These are phyloP conservation scores for Trypanosoma theileri DNA, from an alignment of 208 protist genomes.

Conservation along the genomic window DNA sequence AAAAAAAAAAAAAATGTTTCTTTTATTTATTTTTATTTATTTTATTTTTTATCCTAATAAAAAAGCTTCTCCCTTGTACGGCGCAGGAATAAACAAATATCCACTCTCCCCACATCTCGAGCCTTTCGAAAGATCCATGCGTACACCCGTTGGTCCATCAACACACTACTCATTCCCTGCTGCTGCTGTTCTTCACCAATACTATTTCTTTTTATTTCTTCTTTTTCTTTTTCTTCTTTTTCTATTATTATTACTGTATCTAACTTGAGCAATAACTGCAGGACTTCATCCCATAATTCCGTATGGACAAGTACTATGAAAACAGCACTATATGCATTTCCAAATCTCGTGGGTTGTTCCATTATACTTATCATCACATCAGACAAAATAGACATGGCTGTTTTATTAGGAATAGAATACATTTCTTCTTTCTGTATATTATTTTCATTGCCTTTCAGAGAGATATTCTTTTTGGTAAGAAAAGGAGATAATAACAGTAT, in stretches of 20 bases:
- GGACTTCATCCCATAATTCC: conserved; percentile 33
- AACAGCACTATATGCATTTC: conserved; percentile 35
- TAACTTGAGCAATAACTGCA: conserved; percentile 16
- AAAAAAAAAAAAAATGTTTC: conserved; percentile 1
- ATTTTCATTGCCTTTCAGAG: not conserved
- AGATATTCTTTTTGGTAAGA: not conserved
- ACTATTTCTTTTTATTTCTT: conserved; percentile 3
- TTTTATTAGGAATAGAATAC: not conserved
- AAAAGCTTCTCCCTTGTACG: conserved; percentile 62
- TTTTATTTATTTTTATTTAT: too few species aligned
- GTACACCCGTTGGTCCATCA: conserved; percentile 49
- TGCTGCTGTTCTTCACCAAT: too few species aligned
- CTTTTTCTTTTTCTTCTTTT: not conserved
- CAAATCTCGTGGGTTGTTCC: conserved; percentile 26
- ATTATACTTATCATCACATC: conserved; percentile 6
- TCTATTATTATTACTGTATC: not conserved
- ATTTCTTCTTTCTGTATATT: not conserved
- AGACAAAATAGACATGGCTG: conserved; percentile 1
- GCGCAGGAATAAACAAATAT: conserved; percentile 57
- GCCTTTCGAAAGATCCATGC: conserved; percentile 57
- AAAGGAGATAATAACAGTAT: conserved; percentile 13
- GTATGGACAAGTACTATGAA: conserved; percentile 28
- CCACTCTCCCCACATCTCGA: conserved; percentile 52
- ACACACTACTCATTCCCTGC: conserved; percentile 22
- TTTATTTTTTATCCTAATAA: conserved; percentile 39